Base-by-base conservation (phyloP, 2,329 filamentous ascomycete genomes). In the Aspergillus glaucus region DNA sequence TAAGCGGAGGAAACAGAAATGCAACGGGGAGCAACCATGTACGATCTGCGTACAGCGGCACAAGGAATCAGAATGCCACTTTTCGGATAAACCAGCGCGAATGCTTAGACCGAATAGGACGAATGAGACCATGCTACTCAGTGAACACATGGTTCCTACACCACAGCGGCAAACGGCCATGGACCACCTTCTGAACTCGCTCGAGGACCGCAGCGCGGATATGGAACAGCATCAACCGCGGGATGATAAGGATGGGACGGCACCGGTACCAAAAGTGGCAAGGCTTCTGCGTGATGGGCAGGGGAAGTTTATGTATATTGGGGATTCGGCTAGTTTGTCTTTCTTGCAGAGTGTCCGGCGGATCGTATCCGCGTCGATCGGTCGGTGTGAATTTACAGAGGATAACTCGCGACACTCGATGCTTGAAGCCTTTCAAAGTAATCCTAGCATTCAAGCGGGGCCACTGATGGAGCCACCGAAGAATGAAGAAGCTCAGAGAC, bases 281-380 rank as follows among this genome's bases (percentile, higher is more conserved):
- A 70, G 75, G 8, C 69, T 79, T 22, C 65, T 79, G 8, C 74
- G 74, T 21, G 76, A 78, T 53, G 74, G 75, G 0, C 73, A 77
- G 51, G 76, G 76, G 5, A 78, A 78, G 48, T 72, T 76, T 44
- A 77, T 79, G 57, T 79, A 78, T 53, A 74, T 79, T 24, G 76
- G 76, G 12, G 76, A 79, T 50, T 78, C 74, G 34, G 76, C 75
- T 30, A 77, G 75, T 43, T 61, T 79, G 43, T 78, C 76, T 0
- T 78, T 78, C 46, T 55, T 78, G 32, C 76, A 78, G 55, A 78
- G 74, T 47, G 75, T 79, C 12, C 72, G 75, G 30, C 71, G 76
- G 41, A 66, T 79, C 5, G 71, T 78, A 6, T 71, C 73, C 3
- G 68, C 69, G 9, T 68, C 71, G 17, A 71, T 74, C 19, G 73